A percentile compares a stretch with the other conserved stretches of the same genome.
Evolutionary conservation across 1,139 yeast genomes (phyloP).

Genomic region (Nakaseomyces kungkrabaensis): DNA sequence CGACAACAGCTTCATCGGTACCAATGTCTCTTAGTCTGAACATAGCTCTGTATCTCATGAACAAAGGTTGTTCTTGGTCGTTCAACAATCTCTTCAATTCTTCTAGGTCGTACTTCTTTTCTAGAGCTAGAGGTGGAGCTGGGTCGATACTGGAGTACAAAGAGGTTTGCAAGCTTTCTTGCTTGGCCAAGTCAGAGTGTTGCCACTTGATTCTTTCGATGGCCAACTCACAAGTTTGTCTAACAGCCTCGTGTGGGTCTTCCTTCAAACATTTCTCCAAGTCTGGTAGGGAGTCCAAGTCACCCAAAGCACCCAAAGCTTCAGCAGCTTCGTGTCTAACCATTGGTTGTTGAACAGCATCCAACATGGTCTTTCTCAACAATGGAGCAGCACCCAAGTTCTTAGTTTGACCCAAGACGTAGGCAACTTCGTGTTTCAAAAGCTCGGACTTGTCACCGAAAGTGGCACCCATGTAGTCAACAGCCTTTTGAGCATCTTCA

Average conservation of each 20-base stretch:
- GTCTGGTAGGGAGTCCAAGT: conserved; percentile 58
- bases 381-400: conserved; percentile 69
- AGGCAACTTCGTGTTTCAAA: conserved; percentile 94
- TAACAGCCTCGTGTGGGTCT: conserved; percentile 79
- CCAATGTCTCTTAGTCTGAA: conserved; percentile 94
- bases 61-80: conserved; percentile 67
- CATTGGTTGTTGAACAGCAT: conserved; percentile 72
- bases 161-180: conserved; percentile 65
- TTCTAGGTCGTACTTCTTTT: conserved; percentile 47
- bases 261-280: conserved; percentile 52
- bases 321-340: conserved; percentile 99
- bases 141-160: conserved; percentile 88
- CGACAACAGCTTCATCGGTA: conserved; percentile 83
- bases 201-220: conserved; percentile 93
- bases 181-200: conserved; percentile 49
- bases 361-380: conserved; percentile 61
- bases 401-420: conserved; percentile 94
- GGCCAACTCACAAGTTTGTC: conserved; percentile 97
- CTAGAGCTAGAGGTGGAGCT: conserved; percentile 86
- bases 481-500: conserved; percentile 51
- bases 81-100: conserved; percentile 61
- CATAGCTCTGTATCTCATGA: conserved; percentile 97
- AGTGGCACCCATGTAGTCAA: conserved; percentile 73
- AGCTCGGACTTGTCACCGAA: conserved; percentile 81
- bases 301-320: conserved; percentile 94